Evolutionary conservation across 2,329 filamentous ascomycete genomes (phyloP).

Genomic region (Clonostachys solani): DNA sequence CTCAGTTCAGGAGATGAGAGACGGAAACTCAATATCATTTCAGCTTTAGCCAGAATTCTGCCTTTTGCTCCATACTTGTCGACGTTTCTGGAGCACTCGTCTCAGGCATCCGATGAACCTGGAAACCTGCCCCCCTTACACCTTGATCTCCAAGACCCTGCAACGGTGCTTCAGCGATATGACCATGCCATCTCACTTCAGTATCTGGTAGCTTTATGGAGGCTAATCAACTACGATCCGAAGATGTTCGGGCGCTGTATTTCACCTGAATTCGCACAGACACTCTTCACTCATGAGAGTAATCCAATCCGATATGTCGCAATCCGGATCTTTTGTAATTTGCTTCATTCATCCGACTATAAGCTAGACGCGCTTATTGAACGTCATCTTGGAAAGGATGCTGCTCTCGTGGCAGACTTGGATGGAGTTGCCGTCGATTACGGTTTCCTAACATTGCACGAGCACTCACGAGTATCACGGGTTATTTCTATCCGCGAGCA

Average conservation of each 20-base stretch:
- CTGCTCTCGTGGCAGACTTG: constrained; percentile 63
- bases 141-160: constrained; percentile 19
- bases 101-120: background rate
- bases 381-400: constrained; percentile 57
- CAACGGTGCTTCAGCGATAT: constrained; percentile 7
- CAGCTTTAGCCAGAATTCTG: constrained; percentile 74
- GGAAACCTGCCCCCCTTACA: constrained; percentile 14
- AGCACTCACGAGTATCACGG: constrained; percentile 47
- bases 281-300: constrained; percentile 58
- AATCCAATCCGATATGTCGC: constrained; percentile 72
- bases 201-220: constrained; percentile 54
- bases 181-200: constrained; percentile 16
- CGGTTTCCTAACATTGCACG: constrained; percentile 60
- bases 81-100: constrained; percentile 59
- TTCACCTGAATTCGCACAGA: constrained; percentile 63
- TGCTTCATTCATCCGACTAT: constrained; percentile 75
- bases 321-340: constrained; percentile 73
- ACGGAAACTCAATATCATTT: constrained; percentile 45
- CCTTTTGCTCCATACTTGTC: constrained; percentile 79
- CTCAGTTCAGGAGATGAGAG: constrained; percentile 33
- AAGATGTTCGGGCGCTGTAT: constrained; percentile 62
- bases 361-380: constrained; percentile 69
- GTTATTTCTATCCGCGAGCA: constrained; percentile 35
- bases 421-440: constrained; percentile 78
- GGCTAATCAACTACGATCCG: constrained; percentile 74